Evolutionary conservation across 345 rosid species (phyloP), one percentile per base, ranked within the genome.

Genomic region (Eucalyptus pauciflora): DNA sequence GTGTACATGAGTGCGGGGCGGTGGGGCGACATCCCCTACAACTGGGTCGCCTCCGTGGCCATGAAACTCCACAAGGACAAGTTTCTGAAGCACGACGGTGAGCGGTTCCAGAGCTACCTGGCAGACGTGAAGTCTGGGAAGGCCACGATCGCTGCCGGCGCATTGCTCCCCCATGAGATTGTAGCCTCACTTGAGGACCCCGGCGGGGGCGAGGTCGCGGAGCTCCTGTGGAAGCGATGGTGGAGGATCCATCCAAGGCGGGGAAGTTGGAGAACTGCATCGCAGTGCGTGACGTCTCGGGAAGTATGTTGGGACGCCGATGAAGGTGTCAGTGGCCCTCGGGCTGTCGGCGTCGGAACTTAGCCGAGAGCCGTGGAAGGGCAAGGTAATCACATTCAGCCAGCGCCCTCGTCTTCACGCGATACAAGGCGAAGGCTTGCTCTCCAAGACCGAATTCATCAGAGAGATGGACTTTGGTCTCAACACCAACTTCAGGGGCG

Each of bases 111-210:
- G 24, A 79, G 90, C 33, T 94, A 93, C 52, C 88, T 96, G 4
- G 88, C 90, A n/a, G 93, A 92, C 67, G 95, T 93, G 27, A 90
- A 46, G 83, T 5, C 92, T 3, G 96, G 96, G 29, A 93, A 95
- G 83, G 89, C 95, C 1, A 95, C 83, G 37, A 79, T 96, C 13
- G 92, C 97, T 1, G 94, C 97, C 2, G 95, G 95, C 3, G 95
- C 96, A 4, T n/a, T 96, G 91, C 93, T 96, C 3, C 96, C 96
- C 18, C 96, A 96, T 85, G 95, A 94, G 92, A 95, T 95, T 5
- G 92, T 96, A 41, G 58, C 64, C 1, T 89, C 93, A 1, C 87
- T 93, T 1, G 4, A 83, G 5, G 96, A 91, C 12, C 90, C 62
- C 4, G 93, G 92, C 27, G 93, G 92, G 11, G 96, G 95, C 58